Evolutionary conservation across 768 basidiomycete genomes (phyloP), one percentile per base, ranked within the genome.

Genomic region (Coprinellus micaceus): DNA sequence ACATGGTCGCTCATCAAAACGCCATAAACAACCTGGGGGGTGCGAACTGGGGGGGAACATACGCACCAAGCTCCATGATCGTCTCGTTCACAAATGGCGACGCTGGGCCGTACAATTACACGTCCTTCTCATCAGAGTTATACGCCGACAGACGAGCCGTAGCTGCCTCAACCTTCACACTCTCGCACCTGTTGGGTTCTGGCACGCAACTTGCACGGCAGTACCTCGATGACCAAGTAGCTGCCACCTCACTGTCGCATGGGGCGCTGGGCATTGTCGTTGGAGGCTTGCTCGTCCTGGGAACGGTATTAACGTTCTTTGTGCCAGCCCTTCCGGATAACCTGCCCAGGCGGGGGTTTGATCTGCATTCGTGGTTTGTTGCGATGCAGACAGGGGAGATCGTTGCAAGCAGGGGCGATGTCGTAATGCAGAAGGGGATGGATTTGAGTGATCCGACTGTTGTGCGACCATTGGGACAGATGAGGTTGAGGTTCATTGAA

Each of bases 101-200:
- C n/a, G n/a, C n/a, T 24, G 76, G 74, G 2, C 67, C 75, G 4
- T 44, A 56, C 25, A 73, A 73, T 11, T 79, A 78, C 56, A 75
- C 72, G 0, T 64, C 70, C 28, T 64, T 79, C 7, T 74, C 71
- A 2, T 56, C 67, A 24, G 54, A 59, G 0, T 59, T 58, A 19
- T 75, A 75, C 48, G 71, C 68, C 2, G 62, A 67, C 47, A 66
- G 70, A 22, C 71, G 72, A 0, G 75, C 67, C 7, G 47, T 70
- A n/a, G 69, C 73, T 2, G 77, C 76, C 52, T 74, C 77, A 0
- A 66, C 64, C 43, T 74, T 75, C 54, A 62, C 77, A 15, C 68
- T 78, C 1, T 74, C 76, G 1, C 78, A 77, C 61, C 70, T 80
- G 19, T 67, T 64, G 4, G 77, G 78, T 6, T 68, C 73, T 5